phyloP scores from a whole-genome alignment of 2,329 filamentous ascomycete species.

The Fusarium palustre region DNA sequence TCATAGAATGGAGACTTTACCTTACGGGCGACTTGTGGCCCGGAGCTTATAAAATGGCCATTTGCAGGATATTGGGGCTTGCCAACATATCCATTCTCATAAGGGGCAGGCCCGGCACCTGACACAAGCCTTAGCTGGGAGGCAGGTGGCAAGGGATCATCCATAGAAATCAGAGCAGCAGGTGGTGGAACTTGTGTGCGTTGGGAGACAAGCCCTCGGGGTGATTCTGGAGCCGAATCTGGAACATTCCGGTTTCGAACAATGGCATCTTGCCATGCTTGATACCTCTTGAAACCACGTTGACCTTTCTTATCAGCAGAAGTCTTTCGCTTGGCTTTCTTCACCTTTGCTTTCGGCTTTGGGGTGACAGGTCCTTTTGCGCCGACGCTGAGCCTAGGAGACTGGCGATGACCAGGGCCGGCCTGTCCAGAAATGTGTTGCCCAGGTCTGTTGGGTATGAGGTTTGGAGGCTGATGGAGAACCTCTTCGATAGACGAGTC shows the following conservation, averaged over 20 bases:
- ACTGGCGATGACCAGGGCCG: constrained; percentile 33
- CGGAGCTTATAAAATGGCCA: constrained; percentile 31
- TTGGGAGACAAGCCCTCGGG: constrained; percentile 17
- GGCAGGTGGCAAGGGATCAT: constrained; percentile 33
- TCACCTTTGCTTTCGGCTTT: constrained; percentile 40
- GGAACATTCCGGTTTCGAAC: constrained; percentile 43
- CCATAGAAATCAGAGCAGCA: constrained; percentile 14
- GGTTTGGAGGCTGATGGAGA: constrained; percentile 21
- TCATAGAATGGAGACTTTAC: constrained; percentile 45
- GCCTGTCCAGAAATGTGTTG: constrained; percentile 26
- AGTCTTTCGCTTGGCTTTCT: constrained; percentile 48
- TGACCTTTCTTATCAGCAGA: constrained; percentile 52
- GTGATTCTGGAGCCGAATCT: constrained; percentile 22
- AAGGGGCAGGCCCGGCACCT: constrained; percentile 41
- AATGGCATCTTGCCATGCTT: constrained; percentile 57
- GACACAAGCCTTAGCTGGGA: constrained; percentile 38
- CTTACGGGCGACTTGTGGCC: constrained; percentile 43
- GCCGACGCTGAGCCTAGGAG: constrained; percentile 29
- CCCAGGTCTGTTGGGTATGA: constrained; percentile 16
- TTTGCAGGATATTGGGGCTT: constrained; percentile 35
- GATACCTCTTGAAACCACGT: constrained; percentile 61
- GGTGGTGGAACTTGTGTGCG: constrained; percentile 27
- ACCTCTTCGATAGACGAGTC: constrained; percentile 50
- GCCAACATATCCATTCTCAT: constrained; percentile 48
- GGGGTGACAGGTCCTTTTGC: constrained; percentile 32